Percentiles rank a stretch among this genome's conserved stretches.
Conservation (phyloP, 225 moss, liverwort and hornwort genomes). For the Polytrichum formosum region DNA sequence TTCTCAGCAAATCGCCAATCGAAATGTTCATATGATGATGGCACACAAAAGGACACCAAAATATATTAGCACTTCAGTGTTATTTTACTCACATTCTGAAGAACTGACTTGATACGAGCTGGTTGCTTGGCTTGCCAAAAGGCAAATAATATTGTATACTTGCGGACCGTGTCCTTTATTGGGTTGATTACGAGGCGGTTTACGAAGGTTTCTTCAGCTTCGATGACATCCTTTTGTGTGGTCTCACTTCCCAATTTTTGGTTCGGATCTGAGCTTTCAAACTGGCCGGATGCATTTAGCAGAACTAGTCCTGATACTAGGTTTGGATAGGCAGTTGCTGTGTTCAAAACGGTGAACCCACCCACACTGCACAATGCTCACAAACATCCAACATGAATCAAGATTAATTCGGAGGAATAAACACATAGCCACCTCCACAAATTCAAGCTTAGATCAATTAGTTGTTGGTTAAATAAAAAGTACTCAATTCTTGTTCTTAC, state of each 20-base stretch:
- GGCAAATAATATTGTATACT: slow-evolving; percentile 63
- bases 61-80: not conserved
- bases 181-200: slow-evolving; percentile 60
- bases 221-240: slow-evolving; percentile 37
- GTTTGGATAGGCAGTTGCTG: slow-evolving; percentile 70
- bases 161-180: slow-evolving; percentile 38
- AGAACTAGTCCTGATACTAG: slow-evolving; percentile 78
- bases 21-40: not conserved
- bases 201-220: slow-evolving; percentile 35
- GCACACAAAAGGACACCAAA: not conserved
- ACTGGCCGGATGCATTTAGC: slow-evolving; percentile 87
- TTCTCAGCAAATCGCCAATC: not conserved
- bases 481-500: no score
- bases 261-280: slow-evolving; percentile 40
- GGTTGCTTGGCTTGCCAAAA: slow-evolving; percentile 99
- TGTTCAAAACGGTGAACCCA: slow-evolving; percentile 77
- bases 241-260: slow-evolving; percentile 66
- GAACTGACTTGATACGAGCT: slow-evolving; percentile 73
- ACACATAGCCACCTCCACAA: no score
- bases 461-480: no score
- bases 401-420: no score
- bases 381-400: no score
- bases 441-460: no score
- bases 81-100: slow-evolving; percentile 55
- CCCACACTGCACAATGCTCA: slow-evolving; percentile 56